Percentiles rank a stretch among this genome's conserved stretches.
These are phyloP conservation scores for Claviceps capensis DNA, from an alignment of 2,329 filamentous ascomycete species.

Conservation along the genomic window DNA sequence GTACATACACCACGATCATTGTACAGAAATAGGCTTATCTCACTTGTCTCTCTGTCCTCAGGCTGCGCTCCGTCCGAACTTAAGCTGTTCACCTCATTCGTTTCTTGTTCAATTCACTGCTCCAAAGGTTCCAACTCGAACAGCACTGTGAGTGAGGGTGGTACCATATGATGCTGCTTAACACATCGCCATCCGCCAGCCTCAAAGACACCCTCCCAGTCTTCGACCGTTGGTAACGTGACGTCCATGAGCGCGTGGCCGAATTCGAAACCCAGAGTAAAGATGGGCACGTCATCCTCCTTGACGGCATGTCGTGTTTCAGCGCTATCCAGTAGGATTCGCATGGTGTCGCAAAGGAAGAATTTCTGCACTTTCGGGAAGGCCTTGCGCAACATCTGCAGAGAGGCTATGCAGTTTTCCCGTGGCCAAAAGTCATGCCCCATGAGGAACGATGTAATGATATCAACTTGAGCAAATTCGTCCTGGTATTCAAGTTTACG, in stretches of 20 bases:
- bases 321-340: not conserved
- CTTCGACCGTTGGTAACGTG: slow-evolving; percentile 8
- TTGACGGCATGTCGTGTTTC: not conserved
- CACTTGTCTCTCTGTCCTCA: too few relatives aligned
- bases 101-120: not conserved
- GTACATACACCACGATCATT: too few relatives aligned
- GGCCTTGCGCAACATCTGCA: slow-evolving; percentile 3
- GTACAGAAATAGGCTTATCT: too few relatives aligned
- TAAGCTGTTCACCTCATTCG: too few relatives aligned
- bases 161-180: slow-evolving; percentile 3
- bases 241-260: slow-evolving; percentile 8
- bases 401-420: slow-evolving; percentile 7
- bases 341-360: slow-evolving; percentile 5
- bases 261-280: slow-evolving; percentile 8
- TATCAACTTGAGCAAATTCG: slow-evolving; percentile 8
- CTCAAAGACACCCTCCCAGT: slow-evolving; percentile 8
- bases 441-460: slow-evolving; percentile 10
- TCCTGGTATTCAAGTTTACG: slow-evolving; percentile 1
- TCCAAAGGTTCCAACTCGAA: not conserved
- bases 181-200: slow-evolving; percentile 6
- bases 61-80: too few relatives aligned
- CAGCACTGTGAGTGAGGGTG: not conserved
- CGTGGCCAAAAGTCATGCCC: slow-evolving; percentile 10
- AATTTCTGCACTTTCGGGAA: slow-evolving; percentile 7
- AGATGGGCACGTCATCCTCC: slow-evolving; percentile 6